Percentiles rank a stretch among this genome's conserved stretches.
Conservation (phyloP, 768 basidiomycete genomes). For the Gymnopilus dilepis region DNA sequence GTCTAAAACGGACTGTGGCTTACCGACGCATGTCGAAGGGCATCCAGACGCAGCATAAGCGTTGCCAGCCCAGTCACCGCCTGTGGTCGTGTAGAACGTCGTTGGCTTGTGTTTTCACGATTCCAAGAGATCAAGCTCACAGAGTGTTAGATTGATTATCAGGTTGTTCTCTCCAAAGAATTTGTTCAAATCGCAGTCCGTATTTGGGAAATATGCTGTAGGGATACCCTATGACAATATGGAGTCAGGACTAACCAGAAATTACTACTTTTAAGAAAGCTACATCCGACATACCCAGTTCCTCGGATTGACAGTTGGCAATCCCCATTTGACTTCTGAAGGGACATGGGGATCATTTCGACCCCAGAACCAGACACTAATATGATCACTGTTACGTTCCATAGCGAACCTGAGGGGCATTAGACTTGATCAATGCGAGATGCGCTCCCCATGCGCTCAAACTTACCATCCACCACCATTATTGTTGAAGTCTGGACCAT, state of each 20-base stretch:
- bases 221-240: slow-evolving; percentile 52
- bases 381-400: slow-evolving; percentile 52
- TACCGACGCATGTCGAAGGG: slow-evolving; percentile 61
- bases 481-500: slow-evolving; percentile 58
- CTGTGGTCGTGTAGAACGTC: slow-evolving; percentile 16
- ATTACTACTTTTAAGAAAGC: background rate
- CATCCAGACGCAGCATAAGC: slow-evolving; percentile 53
- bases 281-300: slow-evolving; percentile 48
- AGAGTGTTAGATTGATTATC: slow-evolving; percentile 63
- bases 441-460: background rate
- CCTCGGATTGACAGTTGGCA: slow-evolving; percentile 38
- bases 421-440: background rate
- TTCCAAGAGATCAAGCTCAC: slow-evolving; percentile 23
- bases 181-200: slow-evolving; percentile 59
- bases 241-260: too few relatives aligned
- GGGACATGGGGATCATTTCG: slow-evolving; percentile 47
- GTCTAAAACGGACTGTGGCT: too few relatives aligned
- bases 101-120: background rate
- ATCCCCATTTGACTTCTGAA: slow-evolving; percentile 41
- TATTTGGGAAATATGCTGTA: slow-evolving; percentile 63
- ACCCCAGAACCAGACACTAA: slow-evolving; percentile 73
- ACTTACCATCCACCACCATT: slow-evolving; percentile 66
- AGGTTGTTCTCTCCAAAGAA: slow-evolving; percentile 64
- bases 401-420: slow-evolving; percentile 62
- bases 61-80: slow-evolving; percentile 60